Percentiles rank a stretch among this genome's conserved stretches.
Conservation (phyloP, 2,329 filamentous ascomycete genomes). For the Aureobasidium lini region DNA sequence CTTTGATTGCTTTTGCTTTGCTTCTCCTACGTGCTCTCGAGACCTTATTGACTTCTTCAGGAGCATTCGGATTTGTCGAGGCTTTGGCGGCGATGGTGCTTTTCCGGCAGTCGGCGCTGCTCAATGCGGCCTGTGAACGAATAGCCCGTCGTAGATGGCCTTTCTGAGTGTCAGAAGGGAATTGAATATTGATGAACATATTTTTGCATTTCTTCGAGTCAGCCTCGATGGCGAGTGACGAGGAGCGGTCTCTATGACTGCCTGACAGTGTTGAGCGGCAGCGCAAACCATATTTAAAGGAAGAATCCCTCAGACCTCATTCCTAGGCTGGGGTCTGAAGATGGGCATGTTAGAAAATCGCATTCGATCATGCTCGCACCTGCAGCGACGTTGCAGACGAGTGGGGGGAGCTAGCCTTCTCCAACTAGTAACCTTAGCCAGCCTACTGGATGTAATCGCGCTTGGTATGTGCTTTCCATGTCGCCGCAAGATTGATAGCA, state of each 20-base stretch:
- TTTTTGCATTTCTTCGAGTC: background rate
- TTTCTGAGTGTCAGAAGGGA: conserved; percentile 4
- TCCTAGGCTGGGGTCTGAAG: background rate
- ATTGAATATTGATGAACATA: conserved; percentile 2
- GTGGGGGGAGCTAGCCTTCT: background rate
- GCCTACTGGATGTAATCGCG: background rate
- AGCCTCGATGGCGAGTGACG: background rate
- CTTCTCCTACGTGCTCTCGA: background rate
- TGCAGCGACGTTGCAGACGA: background rate
- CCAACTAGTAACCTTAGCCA: background rate
- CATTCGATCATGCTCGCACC: background rate
- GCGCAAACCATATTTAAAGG: background rate
- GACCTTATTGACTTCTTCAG: background rate
- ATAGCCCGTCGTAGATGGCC: background rate
- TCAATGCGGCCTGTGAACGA: conserved; percentile 1
- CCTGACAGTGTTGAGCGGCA: background rate
- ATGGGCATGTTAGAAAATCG: background rate
- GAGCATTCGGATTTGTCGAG: background rate
- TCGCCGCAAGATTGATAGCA: background rate
- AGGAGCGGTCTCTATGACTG: background rate
- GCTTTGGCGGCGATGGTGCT: conserved; percentile 1
- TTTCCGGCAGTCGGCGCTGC: background rate
- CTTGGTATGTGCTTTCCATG: background rate
- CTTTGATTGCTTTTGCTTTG: background rate
- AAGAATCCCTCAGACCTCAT: background rate